Evolutionary conservation across 2,329 filamentous ascomycete genomes (phyloP).

Genomic region (Blumeria hordei): DNA sequence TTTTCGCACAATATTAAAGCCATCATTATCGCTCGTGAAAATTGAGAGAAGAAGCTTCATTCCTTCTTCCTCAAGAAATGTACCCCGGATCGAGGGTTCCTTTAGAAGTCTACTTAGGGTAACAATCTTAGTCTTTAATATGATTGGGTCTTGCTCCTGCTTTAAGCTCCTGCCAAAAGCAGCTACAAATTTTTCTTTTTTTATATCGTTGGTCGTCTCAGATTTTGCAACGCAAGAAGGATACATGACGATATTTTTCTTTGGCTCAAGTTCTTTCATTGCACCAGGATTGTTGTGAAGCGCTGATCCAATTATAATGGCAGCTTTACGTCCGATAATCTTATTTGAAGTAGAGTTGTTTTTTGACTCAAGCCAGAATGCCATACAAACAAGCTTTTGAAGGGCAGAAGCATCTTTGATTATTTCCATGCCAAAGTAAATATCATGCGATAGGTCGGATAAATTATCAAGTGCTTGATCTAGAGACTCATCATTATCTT

Average conservation of each 20-base stretch:
- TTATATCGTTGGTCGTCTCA: neutral
- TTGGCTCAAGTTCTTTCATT: constrained; percentile 23
- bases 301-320: constrained; percentile 30
- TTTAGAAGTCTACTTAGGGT: constrained; percentile 32
- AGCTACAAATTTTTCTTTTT: constrained; percentile 7
- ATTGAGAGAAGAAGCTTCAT: constrained; percentile 30
- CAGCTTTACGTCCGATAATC: constrained; percentile 20
- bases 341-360: constrained; percentile 7
- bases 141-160: constrained; percentile 9
- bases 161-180: constrained; percentile 9
- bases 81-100: constrained; percentile 23
- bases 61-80: constrained; percentile 30
- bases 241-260: constrained; percentile 19
- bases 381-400: constrained; percentile 31
- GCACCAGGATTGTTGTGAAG: constrained; percentile 42
- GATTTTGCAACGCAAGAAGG: constrained; percentile 8
- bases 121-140: constrained; percentile 18
- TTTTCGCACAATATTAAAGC: constrained; percentile 26
- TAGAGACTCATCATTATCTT: constrained; percentile 17
- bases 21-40: constrained; percentile 22
- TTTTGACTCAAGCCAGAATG: constrained; percentile 14
- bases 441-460: constrained; percentile 41
- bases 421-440: constrained; percentile 43
- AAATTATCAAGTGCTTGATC: constrained; percentile 24
- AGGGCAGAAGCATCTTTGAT: constrained; percentile 28